Conservation (phyloP, 352 stramenopile genomes). For the Paralagenidium karlingii region DNA sequence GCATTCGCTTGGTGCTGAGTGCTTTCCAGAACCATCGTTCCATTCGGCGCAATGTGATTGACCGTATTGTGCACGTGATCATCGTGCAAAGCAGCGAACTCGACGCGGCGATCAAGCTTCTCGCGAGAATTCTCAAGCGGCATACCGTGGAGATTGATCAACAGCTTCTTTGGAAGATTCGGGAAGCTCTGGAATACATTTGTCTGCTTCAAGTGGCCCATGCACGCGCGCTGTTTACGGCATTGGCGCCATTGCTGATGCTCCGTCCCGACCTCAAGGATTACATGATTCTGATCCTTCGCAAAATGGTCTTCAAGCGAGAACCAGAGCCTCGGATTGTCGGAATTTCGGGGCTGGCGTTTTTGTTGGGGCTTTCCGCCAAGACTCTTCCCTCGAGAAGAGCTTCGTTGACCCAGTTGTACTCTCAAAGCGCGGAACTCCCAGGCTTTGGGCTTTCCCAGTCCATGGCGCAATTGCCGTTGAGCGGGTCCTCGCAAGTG, state of each 20-base stretch:
- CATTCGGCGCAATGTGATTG: slow-evolving; percentile 16
- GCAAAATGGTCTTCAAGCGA: slow-evolving; percentile 52
- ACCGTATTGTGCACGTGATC: slow-evolving; percentile 28
- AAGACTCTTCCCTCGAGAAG: slow-evolving; percentile 19
- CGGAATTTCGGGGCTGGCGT: slow-evolving; percentile 26
- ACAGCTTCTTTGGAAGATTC: slow-evolving; percentile 15
- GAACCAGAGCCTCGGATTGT: slow-evolving; percentile 33
- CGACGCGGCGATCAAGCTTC: slow-evolving; percentile 13
- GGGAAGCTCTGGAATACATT: slow-evolving; percentile 41
- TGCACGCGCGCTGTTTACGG: slow-evolving; percentile 15
- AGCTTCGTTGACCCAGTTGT: slow-evolving; percentile 26
- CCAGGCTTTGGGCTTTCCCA: slow-evolving; percentile 9
- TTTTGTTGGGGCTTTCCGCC: slow-evolving; percentile 23
- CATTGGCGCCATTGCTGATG: slow-evolving; percentile 22
- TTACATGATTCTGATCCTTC: slow-evolving; percentile 34
- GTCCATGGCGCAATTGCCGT: slow-evolving; percentile 9
- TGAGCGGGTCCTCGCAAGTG: no score
- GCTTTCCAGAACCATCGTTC: slow-evolving; percentile 28
- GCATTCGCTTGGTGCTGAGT: slow-evolving; percentile 23
- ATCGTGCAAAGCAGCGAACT: slow-evolving; percentile 19
- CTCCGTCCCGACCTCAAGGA: slow-evolving; percentile 23
- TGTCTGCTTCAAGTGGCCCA: slow-evolving; percentile 17
- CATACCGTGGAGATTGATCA: slow-evolving; percentile 23
- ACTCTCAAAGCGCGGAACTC: slow-evolving; percentile 32
- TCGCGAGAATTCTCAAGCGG: slow-evolving; percentile 22